phyloP scores from a whole-genome alignment of 176 grass and related monocot species.

The Tuctoria greenei region DNA sequence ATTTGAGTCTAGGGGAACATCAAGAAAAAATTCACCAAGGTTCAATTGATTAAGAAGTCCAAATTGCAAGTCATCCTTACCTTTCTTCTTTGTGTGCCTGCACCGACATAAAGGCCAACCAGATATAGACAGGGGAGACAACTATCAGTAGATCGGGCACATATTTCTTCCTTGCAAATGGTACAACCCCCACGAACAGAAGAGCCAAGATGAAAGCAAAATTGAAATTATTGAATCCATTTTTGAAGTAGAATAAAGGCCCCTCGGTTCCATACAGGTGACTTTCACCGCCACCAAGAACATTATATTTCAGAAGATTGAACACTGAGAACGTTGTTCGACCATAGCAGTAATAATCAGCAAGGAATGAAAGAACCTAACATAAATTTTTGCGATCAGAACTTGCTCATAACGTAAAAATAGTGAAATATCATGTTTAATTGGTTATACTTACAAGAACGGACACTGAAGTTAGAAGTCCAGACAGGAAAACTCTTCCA shows the following conservation, averaged over 20 bases:
- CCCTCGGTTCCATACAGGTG: slow-evolving; percentile 91
- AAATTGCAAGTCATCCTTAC: slow-evolving; percentile 41
- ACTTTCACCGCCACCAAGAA: slow-evolving; percentile 88
- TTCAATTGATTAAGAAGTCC: neutral
- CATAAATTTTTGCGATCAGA: slow-evolving; percentile 34
- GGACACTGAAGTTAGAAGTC: slow-evolving; percentile 61
- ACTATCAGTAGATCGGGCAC: slow-evolving; percentile 76
- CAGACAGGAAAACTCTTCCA: slow-evolving; percentile 79
- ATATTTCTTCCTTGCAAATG: slow-evolving; percentile 77
- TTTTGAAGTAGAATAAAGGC: slow-evolving; percentile 75
- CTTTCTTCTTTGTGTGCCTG: slow-evolving; percentile 99
- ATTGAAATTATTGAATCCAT: slow-evolving; percentile 98
- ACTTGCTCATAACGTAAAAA: neutral
- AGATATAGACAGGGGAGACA: slow-evolving; percentile 87
- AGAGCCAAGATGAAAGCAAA: slow-evolving; percentile 83
- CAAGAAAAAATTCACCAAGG: neutral
- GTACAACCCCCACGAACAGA: slow-evolving; percentile 60
- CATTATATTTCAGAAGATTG: slow-evolving; percentile 95
- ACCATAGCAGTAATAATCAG: slow-evolving; percentile 76
- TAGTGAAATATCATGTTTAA: slow-evolving; percentile 12
- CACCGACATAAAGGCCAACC: slow-evolving; percentile 95
- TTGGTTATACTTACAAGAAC: slow-evolving; percentile 76
- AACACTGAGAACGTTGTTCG: slow-evolving; percentile 84
- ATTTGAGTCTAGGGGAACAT: neutral
- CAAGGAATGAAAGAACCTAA: slow-evolving; percentile 71